Conservation (phyloP, 2,329 filamentous ascomycete genomes). For the Exophiala oligosperma region DNA sequence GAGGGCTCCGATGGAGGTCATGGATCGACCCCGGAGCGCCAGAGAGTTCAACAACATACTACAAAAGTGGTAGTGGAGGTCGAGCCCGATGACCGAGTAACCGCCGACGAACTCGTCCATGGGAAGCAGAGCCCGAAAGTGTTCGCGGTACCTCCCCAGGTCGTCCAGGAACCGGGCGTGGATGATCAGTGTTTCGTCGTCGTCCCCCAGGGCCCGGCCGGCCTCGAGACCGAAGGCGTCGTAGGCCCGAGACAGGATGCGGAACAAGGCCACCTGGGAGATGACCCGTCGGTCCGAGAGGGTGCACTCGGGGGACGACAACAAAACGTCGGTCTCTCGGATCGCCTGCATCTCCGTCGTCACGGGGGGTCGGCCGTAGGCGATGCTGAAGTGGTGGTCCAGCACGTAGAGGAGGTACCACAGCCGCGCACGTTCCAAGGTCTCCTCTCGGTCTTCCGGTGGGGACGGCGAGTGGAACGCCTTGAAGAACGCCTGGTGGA, state of each 20-base stretch:
- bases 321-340: slow-evolving; percentile 57
- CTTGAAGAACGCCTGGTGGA: slow-evolving; percentile 56
- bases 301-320: slow-evolving; percentile 52
- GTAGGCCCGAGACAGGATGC: slow-evolving; percentile 57
- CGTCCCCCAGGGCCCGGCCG: slow-evolving; percentile 25
- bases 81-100: slow-evolving; percentile 42
- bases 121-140: slow-evolving; percentile 40
- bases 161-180: slow-evolving; percentile 46
- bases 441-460: slow-evolving; percentile 12
- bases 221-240: slow-evolving; percentile 59
- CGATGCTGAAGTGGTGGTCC: slow-evolving; percentile 65
- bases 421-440: slow-evolving; percentile 48
- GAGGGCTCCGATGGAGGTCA: slow-evolving; percentile 35
- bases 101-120: slow-evolving; percentile 27
- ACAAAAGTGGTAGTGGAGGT: slow-evolving; percentile 55
- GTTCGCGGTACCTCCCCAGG: slow-evolving; percentile 53
- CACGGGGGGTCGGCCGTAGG: slow-evolving; percentile 60
- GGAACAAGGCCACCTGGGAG: slow-evolving; percentile 59
- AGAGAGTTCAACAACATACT: slow-evolving; percentile 54
- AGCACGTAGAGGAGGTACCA: slow-evolving; percentile 67
- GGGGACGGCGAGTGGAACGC: slow-evolving; percentile 52
- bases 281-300: slow-evolving; percentile 58
- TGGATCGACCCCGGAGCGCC: slow-evolving; percentile 41
- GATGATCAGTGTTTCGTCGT: slow-evolving; percentile 42
- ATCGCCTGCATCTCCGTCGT: slow-evolving; percentile 60